Percentiles rank a stretch among this genome's conserved stretches.
These are phyloP conservation scores for Pseudocercospora crystallina DNA, from an alignment of 2,329 filamentous ascomycete species.

Conservation along the genomic window DNA sequence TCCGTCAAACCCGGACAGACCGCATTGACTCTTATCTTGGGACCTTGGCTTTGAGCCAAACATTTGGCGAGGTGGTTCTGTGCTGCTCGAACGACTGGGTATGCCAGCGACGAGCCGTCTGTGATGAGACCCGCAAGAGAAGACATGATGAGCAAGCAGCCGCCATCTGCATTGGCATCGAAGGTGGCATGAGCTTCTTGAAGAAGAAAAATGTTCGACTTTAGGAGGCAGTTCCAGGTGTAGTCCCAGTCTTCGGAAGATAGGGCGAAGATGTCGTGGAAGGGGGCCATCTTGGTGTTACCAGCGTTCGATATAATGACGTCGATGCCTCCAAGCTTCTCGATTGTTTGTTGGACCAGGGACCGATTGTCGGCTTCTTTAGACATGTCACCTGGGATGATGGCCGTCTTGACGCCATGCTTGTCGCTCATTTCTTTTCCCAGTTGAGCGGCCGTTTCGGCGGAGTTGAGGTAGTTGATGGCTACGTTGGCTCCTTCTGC, in stretches of 20 bases:
- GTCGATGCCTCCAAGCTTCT: conserved; percentile 65
- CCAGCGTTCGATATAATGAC: conserved; percentile 75
- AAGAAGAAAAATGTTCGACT: conserved; percentile 33
- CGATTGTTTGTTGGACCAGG: conserved; percentile 60
- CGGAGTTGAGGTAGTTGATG: conserved; percentile 70
- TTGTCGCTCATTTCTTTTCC: conserved; percentile 55
- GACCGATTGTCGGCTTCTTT: conserved; percentile 58
- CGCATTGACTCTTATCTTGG: conserved; percentile 64
- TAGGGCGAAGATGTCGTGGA: conserved; percentile 59
- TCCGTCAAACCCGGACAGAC: conserved; percentile 64
- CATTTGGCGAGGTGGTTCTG: conserved; percentile 66
- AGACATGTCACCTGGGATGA: conserved; percentile 67
- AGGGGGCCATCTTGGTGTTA: conserved; percentile 61
- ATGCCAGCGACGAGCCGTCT: conserved; percentile 63
- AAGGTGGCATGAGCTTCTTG: conserved; percentile 56
- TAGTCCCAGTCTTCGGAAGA: conserved; percentile 64
- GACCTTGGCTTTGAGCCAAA: conserved; percentile 61
- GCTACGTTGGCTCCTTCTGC: conserved; percentile 66
- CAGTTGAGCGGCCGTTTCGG: conserved; percentile 60
- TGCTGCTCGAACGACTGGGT: conserved; percentile 75
- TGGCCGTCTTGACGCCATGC: conserved; percentile 53
- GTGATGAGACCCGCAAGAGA: conserved; percentile 57
- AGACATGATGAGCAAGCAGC: conserved; percentile 62
- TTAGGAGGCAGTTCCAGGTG: conserved; percentile 64
- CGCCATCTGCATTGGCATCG: conserved; percentile 61